phyloP scores from a whole-genome alignment of 1,139 yeast genomes.

The Yamadazyma conglobata region DNA sequence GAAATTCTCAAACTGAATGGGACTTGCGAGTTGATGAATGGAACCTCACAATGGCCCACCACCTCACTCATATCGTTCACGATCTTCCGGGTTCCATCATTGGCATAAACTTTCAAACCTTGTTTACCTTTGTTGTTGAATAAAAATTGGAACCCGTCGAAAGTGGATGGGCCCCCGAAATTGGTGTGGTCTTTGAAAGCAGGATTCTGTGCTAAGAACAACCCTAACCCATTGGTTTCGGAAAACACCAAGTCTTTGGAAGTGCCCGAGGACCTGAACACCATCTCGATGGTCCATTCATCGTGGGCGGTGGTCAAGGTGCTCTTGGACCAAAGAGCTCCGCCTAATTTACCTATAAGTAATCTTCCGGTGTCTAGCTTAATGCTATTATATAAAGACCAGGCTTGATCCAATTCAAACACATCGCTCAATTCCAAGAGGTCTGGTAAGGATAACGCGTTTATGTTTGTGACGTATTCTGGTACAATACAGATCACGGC shows the following conservation, averaged over 20 bases:
- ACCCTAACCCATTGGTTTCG: slow-evolving; percentile 45
- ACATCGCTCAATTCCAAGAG: slow-evolving; percentile 23
- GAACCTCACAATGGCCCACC: slow-evolving; percentile 55
- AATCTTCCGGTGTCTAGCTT: slow-evolving; percentile 39
- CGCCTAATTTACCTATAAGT: slow-evolving; percentile 35
- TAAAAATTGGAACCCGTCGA: slow-evolving; percentile 60
- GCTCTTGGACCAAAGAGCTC: slow-evolving; percentile 49
- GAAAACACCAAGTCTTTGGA: slow-evolving; percentile 24
- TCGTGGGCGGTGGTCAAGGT: slow-evolving; percentile 27
- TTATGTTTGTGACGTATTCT: slow-evolving; percentile 3
- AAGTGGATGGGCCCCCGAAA: slow-evolving; percentile 51
- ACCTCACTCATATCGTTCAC: slow-evolving; percentile 26
- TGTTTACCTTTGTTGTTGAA: slow-evolving; percentile 47
- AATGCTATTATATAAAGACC: slow-evolving; percentile 29
- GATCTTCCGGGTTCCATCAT: slow-evolving; percentile 48
- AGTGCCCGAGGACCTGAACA: slow-evolving; percentile 56
- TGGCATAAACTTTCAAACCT: slow-evolving; percentile 54
- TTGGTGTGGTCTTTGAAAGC: slow-evolving; percentile 21
- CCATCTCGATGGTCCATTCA: slow-evolving; percentile 59
- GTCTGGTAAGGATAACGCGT: slow-evolving; percentile 30
- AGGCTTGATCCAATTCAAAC: slow-evolving; percentile 22
- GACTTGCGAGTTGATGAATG: slow-evolving; percentile 63
- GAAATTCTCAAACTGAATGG: slow-evolving; percentile 67
- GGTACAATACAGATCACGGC: slow-evolving; percentile 3
- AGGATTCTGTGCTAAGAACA: slow-evolving; percentile 41